phyloP scores from a whole-genome alignment of 2,329 filamentous ascomycete species.

The Cyclaneusma minus region DNA sequence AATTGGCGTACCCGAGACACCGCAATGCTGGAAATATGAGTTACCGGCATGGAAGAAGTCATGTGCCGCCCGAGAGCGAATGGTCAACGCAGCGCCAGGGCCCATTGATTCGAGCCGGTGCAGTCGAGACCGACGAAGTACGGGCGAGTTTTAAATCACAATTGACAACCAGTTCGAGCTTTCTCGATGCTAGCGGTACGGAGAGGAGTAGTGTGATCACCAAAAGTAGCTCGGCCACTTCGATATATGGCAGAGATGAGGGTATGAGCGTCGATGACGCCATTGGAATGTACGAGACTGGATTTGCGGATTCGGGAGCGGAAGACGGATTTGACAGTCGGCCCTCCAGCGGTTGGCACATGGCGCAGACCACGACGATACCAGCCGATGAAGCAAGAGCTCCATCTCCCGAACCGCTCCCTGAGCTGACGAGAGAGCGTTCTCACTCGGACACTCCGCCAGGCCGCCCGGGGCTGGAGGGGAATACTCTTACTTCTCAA shows the following conservation, averaged over 20 bases:
- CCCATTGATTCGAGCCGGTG: conserved; percentile 10
- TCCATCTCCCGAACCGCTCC: conserved; percentile 2
- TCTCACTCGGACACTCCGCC: no score
- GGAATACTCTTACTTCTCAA: not conserved
- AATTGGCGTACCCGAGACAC: conserved; percentile 14
- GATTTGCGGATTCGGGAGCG: conserved; percentile 36
- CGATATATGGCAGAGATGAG: conserved; percentile 34
- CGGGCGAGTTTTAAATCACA: conserved; percentile 44
- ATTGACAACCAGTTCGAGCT: conserved; percentile 42
- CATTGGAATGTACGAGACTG: conserved; percentile 54
- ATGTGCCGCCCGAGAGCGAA: conserved; percentile 13
- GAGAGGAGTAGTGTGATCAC: conserved; percentile 73
- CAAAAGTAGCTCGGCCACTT: conserved; percentile 62
- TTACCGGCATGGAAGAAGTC: conserved; percentile 9
- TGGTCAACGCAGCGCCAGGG: conserved; percentile 13
- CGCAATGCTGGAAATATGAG: conserved; percentile 14
- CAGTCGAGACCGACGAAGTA: conserved; percentile 21
- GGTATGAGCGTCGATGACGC: conserved; percentile 51
- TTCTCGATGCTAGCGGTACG: conserved; percentile 41
- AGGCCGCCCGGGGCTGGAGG: not conserved
- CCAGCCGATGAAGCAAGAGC: no score
- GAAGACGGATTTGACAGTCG: conserved; percentile 20
- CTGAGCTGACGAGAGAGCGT: conserved; percentile 14
- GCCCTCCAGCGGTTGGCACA: conserved; percentile 9
- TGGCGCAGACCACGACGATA: no score